These are phyloP conservation scores for Zygosaccharomyces siamensis DNA, from an alignment of 805 yeast genomes.

Conservation along the genomic window DNA sequence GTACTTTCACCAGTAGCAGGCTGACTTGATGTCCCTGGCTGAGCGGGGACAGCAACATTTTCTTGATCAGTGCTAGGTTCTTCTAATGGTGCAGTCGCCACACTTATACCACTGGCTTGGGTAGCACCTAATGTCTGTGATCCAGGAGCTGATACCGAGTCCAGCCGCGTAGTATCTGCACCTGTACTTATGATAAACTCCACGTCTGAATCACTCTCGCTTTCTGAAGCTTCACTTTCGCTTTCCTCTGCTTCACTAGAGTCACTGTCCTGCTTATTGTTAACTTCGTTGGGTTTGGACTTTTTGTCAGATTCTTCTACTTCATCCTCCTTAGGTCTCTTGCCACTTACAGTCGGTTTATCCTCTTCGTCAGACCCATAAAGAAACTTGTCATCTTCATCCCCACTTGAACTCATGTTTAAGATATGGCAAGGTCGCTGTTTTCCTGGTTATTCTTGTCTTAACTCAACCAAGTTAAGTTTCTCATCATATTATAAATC, in stretches of 20 bases:
- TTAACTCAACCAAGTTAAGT: neutral
- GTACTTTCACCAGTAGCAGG: conserved; percentile 24
- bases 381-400: conserved; percentile 34
- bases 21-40: conserved; percentile 17
- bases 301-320: conserved; percentile 12
- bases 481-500: neutral
- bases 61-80: conserved; percentile 6
- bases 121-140: conserved; percentile 13
- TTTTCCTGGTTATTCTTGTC: neutral
- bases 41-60: conserved; percentile 3
- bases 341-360: conserved; percentile 13
- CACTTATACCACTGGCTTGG: conserved; percentile 14
- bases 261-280: conserved; percentile 30
- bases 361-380: conserved; percentile 30
- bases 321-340: conserved; percentile 19
- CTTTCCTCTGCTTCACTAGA: conserved; percentile 44
- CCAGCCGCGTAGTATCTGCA: conserved; percentile 26
- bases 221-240: conserved; percentile 42
- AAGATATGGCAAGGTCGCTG: neutral
- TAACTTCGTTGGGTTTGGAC: conserved; percentile 15
- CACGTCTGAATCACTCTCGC: conserved; percentile 58
- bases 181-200: conserved; percentile 72
- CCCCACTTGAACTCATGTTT: conserved; percentile 30
- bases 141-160: conserved; percentile 22
- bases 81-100: conserved; percentile 7